Conservation (phyloP, 345 rosid species). For the Linum tenue region DNA sequence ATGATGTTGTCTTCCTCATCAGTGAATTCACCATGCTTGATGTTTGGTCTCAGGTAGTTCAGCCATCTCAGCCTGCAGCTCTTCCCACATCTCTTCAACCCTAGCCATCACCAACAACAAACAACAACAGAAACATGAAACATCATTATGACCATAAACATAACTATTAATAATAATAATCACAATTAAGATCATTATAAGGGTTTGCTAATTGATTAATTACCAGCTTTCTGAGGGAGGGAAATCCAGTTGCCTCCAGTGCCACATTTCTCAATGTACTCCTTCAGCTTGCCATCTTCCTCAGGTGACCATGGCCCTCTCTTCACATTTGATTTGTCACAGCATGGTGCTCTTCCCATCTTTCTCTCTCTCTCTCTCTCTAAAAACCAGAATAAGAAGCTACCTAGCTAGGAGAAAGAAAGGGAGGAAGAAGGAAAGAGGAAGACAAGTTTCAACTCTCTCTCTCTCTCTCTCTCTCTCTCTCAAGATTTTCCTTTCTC, state of each 20-base stretch:
- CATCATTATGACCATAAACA: background rate
- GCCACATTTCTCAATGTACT: slow-evolving; percentile 69
- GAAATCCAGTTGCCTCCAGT: slow-evolving; percentile 95
- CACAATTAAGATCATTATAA: too few relatives aligned
- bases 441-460: background rate
- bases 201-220: background rate
- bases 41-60: slow-evolving; percentile 87
- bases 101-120: slow-evolving; percentile 20
- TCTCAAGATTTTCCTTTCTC: background rate
- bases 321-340: slow-evolving; percentile 93
- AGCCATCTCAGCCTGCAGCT: slow-evolving; percentile 97
- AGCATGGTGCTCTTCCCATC: slow-evolving; percentile 98
- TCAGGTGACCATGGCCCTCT: slow-evolving; percentile 97
- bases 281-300: slow-evolving; percentile 83
- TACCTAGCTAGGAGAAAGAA: too few relatives aligned
- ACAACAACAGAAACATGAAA: slow-evolving; percentile 10
- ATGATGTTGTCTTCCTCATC: slow-evolving; percentile 76
- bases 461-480: slow-evolving; percentile 13
- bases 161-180: too few relatives aligned
- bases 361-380: background rate
- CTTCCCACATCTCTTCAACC: slow-evolving; percentile 91
- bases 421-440: background rate
- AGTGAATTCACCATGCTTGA: slow-evolving; percentile 89
- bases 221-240: slow-evolving; percentile 93
- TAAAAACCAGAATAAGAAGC: background rate